These are phyloP conservation scores for Wickerhamiella dianesei DNA, from an alignment of 805 yeast genomes.

Conservation along the genomic window DNA sequence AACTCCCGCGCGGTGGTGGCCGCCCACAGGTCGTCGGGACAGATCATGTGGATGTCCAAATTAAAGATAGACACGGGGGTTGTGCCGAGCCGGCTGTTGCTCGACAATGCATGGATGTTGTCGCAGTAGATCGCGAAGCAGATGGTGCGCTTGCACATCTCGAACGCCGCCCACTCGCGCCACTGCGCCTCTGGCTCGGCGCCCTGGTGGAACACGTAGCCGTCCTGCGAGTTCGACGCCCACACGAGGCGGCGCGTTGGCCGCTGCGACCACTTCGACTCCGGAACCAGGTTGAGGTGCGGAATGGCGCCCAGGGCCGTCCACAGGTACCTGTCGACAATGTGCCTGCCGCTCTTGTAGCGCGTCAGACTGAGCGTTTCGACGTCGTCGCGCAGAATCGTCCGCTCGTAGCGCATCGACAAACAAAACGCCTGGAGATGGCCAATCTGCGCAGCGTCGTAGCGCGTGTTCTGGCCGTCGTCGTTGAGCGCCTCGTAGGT, in stretches of 20 bases:
- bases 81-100: not conserved
- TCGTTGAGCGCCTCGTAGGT: conserved; percentile 16
- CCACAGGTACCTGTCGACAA: conserved; percentile 19
- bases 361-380: conserved; percentile 5
- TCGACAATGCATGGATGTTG: conserved; percentile 13
- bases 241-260: conserved; percentile 16
- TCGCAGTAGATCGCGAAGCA: conserved; percentile 22
- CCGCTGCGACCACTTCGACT: conserved; percentile 1
- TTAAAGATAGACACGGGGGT: conserved; percentile 20
- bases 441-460: conserved; percentile 15
- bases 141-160: conserved; percentile 29
- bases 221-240: conserved; percentile 18
- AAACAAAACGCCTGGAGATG: conserved; percentile 22
- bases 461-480: conserved; percentile 6
- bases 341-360: conserved; percentile 14
- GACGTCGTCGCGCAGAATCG: conserved; percentile 15
- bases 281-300: conserved; percentile 5
- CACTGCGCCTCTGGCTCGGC: conserved; percentile 27
- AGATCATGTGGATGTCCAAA: conserved; percentile 22
- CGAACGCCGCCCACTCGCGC: conserved; percentile 36
- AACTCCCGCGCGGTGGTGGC: conserved; percentile 20
- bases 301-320: conserved; percentile 17
- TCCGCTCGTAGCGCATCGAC: conserved; percentile 21
- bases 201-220: conserved; percentile 20
- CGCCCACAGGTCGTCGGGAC: conserved; percentile 22